Conservation (phyloP, 2,329 filamentous ascomycete species). For the Fusarium newnesense region DNA sequence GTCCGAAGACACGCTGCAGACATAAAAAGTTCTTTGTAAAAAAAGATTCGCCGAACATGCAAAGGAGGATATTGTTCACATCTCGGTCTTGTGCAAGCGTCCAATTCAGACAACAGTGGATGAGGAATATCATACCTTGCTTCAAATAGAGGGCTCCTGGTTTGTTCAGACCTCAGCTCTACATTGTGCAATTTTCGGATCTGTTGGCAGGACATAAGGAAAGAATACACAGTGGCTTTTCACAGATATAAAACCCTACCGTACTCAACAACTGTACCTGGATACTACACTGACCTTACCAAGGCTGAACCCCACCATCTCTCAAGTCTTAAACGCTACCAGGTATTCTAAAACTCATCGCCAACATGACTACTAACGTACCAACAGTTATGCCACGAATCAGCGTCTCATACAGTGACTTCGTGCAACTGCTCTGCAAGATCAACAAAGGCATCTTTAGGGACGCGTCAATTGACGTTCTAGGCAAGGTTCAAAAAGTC, state of each 20-base stretch:
- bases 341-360: neutral
- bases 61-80: neutral
- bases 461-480: neutral
- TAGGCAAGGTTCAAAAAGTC: neutral
- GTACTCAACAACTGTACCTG: rapidly evolving
- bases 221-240: neutral
- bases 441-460: neutral
- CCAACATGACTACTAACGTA: neutral
- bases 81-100: rapidly evolving
- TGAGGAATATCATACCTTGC: neutral
- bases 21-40: too few species aligned
- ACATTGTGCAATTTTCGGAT: neutral
- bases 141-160: neutral
- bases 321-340: neutral
- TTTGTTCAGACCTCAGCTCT: neutral
- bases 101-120: rapidly evolving
- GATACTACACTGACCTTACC: neutral
- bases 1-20: neutral
- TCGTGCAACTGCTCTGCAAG: neutral
- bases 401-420: neutral
- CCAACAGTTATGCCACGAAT: neutral
- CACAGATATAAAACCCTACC: neutral
- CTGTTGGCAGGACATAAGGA: neutral
- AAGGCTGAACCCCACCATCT: neutral
- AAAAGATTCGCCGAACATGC: neutral